Percentiles rank a stretch among this genome's conserved stretches.
phyloP scores from a whole-genome alignment of 1,284 basidiomycete genomes.

The Agroathelia rolfsii region DNA sequence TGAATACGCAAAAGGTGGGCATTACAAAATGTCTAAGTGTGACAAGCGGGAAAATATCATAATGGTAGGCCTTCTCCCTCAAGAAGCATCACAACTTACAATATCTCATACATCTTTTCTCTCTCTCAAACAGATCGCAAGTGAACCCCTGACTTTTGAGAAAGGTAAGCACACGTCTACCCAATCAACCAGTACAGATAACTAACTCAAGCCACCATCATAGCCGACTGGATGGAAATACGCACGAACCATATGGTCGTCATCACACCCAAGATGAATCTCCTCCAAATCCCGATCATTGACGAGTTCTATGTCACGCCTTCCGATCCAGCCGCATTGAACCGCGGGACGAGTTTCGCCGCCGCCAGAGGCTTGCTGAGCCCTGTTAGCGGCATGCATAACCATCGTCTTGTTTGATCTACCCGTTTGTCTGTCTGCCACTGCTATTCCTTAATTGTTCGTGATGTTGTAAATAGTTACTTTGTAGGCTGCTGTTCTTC shows the following conservation, averaged over 20 bases:
- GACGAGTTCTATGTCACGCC: constrained; percentile 85
- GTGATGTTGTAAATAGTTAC: too few species aligned
- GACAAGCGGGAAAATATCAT: constrained; percentile 95
- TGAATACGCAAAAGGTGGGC: constrained; percentile 79
- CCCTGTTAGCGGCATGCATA: too few species aligned
- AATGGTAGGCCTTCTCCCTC: constrained; percentile 53
- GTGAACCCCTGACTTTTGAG: constrained; percentile 91
- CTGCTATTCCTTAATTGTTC: too few species aligned
- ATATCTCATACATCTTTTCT: constrained; percentile 2
- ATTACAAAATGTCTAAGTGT: constrained; percentile 92
- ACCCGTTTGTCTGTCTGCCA: too few species aligned
- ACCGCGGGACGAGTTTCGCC: constrained; percentile 62
- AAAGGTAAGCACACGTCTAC: constrained; percentile 51
- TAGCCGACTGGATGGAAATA: constrained; percentile 95
- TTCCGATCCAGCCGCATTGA: constrained; percentile 57
- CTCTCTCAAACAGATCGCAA: constrained; percentile 82
- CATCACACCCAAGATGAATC: constrained; percentile 88
- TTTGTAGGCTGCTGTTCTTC: too few species aligned
- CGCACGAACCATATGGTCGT: constrained; percentile 90
- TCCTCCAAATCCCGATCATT: constrained; percentile 88
- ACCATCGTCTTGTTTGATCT: too few species aligned
- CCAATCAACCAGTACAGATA: constrained; percentile 5
- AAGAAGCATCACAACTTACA: too few species aligned
- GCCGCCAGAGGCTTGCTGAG: constrained; percentile 65
- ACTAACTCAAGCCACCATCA: constrained; percentile 7